Conservation (phyloP, 805 yeast genomes). For the Starmerella scarabaei region DNA sequence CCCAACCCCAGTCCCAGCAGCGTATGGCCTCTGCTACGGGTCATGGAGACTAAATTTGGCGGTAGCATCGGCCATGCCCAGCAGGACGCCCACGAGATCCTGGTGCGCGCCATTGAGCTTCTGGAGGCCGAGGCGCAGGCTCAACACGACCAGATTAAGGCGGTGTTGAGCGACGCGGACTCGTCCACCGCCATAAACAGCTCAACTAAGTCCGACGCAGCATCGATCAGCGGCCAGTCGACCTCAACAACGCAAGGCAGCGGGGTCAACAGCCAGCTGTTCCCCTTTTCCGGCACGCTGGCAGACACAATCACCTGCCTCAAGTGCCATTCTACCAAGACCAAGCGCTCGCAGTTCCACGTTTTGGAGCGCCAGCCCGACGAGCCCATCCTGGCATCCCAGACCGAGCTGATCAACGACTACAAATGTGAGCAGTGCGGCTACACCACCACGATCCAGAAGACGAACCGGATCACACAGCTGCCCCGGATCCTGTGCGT, state of each 20-base stretch:
- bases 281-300: constrained; percentile 61
- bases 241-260: no score
- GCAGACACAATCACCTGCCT: constrained; percentile 60
- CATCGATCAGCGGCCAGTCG: no score
- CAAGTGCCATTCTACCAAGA: constrained; percentile 49
- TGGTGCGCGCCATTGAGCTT: constrained; percentile 69
- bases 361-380: constrained; percentile 50
- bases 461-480: constrained; percentile 45
- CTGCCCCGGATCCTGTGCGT: constrained; percentile 63
- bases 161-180: no score
- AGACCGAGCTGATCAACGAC: constrained; percentile 62
- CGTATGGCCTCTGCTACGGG: constrained; percentile 67
- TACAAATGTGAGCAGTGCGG: constrained; percentile 63
- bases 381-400: constrained; percentile 42
- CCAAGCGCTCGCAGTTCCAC: constrained; percentile 47
- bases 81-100: constrained; percentile 90
- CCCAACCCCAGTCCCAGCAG: constrained; percentile 42
- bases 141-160: no score
- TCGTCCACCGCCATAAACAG: no score
- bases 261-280: constrained; percentile 26
- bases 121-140: constrained; percentile 48
- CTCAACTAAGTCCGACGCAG: neutral
- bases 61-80: constrained; percentile 68
- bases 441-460: constrained; percentile 41
- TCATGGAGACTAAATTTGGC: constrained; percentile 57